Evolutionary conservation across 352 stramenopile genomes (phyloP).

Genomic region (Hyaloperonospora brassicae): DNA sequence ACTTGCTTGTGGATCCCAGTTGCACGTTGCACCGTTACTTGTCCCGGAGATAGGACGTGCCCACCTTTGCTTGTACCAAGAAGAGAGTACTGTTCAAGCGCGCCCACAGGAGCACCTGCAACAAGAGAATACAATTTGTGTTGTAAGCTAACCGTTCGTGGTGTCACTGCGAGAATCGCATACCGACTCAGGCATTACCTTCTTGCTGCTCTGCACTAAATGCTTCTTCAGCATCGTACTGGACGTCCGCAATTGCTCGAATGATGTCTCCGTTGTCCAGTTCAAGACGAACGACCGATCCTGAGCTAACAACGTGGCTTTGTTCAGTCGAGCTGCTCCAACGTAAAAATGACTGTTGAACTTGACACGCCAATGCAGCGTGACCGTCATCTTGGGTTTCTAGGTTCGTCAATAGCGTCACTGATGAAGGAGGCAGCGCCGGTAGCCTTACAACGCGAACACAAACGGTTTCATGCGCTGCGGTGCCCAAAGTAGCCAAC

Average conservation of each 20-base stretch:
- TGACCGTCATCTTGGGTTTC: conserved; percentile 6
- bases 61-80: conserved; percentile 30
- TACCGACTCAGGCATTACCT: conserved; percentile 22
- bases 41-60: conserved; percentile 21
- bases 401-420: conserved; percentile 23
- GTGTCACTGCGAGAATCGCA: neutral
- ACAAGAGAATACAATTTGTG: conserved; percentile 1
- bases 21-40: conserved; percentile 32
- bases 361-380: conserved; percentile 2
- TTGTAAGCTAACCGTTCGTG: neutral
- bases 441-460: conserved; percentile 52
- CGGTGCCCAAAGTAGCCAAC: conserved; percentile 14
- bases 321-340: too few species aligned
- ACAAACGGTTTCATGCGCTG: conserved; percentile 19
- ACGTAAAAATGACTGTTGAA: conserved; percentile 14
- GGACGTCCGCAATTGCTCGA: neutral
- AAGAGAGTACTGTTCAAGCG: conserved; percentile 49
- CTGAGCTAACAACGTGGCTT: neutral
- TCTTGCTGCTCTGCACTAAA: conserved; percentile 37
- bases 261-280: too few species aligned
- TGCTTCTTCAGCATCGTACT: neutral
- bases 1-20: conserved; percentile 16
- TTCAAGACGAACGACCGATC: neutral
- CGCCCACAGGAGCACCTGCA: conserved; percentile 45
- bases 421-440: conserved; percentile 24